Evolutionary conservation across 202 grass and related monocot genomes (phyloP).

Genomic region (Hordeum pubiflorum): DNA sequence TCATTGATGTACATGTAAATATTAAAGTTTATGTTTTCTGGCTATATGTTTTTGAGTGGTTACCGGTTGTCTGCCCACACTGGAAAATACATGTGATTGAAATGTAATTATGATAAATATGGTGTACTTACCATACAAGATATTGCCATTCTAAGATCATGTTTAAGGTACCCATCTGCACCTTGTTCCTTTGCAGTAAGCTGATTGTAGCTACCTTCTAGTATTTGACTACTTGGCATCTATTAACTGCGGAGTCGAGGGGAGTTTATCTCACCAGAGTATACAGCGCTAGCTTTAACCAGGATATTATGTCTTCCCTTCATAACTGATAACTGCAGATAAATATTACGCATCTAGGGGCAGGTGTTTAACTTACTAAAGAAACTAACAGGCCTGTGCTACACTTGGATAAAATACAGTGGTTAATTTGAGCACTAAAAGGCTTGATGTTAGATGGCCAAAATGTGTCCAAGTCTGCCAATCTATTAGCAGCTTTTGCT

Average conservation of each 20-base stretch:
- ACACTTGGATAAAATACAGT: not conserved
- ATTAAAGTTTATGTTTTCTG: not conserved
- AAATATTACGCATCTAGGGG: not conserved
- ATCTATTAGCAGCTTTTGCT: not conserved
- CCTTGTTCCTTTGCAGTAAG: not conserved
- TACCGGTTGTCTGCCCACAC: not conserved
- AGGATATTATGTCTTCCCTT: not conserved
- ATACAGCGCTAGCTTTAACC: not conserved
- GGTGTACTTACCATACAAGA: not conserved
- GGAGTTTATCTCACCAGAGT: not conserved
- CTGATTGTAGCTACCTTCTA: not conserved
- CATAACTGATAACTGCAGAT: not conserved
- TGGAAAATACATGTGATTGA: not conserved
- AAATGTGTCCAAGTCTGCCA: not conserved
- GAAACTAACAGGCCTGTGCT: not conserved
- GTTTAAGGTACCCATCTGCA: not conserved
- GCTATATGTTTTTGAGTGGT: not conserved
- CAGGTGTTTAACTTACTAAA: not conserved
- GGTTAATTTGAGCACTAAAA: not conserved
- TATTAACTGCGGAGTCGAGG: not conserved
- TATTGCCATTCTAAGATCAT: constrained; percentile 1
- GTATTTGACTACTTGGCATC: not conserved
- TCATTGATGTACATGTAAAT: constrained; percentile 5
- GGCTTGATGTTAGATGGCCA: not conserved
- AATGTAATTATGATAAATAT: not conserved